Percentiles rank a stretch among this genome's conserved stretches.
Conservation (phyloP, 371 early-diverging fungal species). For the Apophysomyces elegans region DNA sequence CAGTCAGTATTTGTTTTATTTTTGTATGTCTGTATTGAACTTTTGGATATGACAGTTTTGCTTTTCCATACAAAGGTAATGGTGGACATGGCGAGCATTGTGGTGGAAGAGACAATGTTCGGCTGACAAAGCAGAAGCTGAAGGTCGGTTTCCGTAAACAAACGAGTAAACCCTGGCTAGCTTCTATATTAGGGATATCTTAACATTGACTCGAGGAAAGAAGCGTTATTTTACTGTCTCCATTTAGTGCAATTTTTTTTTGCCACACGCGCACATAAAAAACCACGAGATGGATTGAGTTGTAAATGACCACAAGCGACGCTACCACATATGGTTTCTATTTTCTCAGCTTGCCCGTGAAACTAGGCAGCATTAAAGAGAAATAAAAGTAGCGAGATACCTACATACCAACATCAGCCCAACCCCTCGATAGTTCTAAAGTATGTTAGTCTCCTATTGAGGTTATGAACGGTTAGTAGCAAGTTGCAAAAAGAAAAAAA, state of each 20-base stretch:
- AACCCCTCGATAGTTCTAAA: no score
- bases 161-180: slow-evolving; percentile 3
- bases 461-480: no score
- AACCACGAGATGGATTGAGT: slow-evolving; percentile 24
- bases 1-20: no score
- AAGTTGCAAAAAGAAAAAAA: not conserved
- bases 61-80: not conserved
- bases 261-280: slow-evolving; percentile 22
- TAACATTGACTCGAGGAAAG: not conserved
- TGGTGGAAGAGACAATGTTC: not conserved
- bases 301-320: slow-evolving; percentile 21
- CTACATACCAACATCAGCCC: no score
- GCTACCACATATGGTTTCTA: slow-evolving; percentile 25
- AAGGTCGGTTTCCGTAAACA: slow-evolving; percentile 8
- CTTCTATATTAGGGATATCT: slow-evolving; percentile 7
- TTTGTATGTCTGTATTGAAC: no score
- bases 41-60: no score
- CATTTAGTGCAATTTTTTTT: slow-evolving; percentile 9
- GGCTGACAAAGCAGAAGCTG: slow-evolving; percentile 6
- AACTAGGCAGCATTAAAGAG: not conserved
- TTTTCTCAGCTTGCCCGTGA: slow-evolving; percentile 9
- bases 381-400: no score
- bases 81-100: not conserved
- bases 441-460: no score
- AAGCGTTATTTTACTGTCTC: not conserved